Percentiles rank a stretch among this genome's conserved stretches.
These are phyloP conservation scores for Cornus florida DNA, from an alignment of 148 eudicot genomes.

Conservation along the genomic window DNA sequence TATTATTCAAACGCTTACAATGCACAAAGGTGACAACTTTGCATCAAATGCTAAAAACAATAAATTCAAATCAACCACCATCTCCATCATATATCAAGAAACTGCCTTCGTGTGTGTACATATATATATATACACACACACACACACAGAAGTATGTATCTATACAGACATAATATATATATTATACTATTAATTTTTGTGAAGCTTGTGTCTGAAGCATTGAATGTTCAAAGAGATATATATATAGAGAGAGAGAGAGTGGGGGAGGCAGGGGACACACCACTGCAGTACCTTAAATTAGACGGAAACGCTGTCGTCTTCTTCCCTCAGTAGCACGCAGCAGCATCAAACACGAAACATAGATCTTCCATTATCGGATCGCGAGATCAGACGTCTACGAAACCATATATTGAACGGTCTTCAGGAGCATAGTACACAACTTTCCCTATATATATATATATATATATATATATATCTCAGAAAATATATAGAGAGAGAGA, in stretches of 20 bases:
- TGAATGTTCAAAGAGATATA: slow-evolving; percentile 9
- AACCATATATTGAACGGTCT: neutral
- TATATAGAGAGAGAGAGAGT: neutral
- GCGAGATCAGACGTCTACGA: neutral
- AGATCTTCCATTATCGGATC: slow-evolving; percentile 32
- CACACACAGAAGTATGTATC: neutral
- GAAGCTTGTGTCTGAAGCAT: slow-evolving; percentile 26
- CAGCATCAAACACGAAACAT: slow-evolving; percentile 30
- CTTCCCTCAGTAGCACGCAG: slow-evolving; percentile 15
- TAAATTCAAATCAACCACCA: neutral
- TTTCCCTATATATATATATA: neutral
- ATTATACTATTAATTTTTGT: neutral
- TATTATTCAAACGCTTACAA: neutral
- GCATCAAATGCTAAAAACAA: neutral
- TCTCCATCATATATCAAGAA: neutral
- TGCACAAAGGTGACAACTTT: neutral
- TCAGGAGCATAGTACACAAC: neutral
- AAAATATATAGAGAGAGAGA: neutral
- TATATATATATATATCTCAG: neutral
- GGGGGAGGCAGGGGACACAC: neutral
- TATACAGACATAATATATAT: neutral
- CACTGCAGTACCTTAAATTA: slow-evolving; percentile 11
- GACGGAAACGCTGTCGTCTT: slow-evolving; percentile 27
- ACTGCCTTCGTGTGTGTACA: neutral
- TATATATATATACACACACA: neutral